Conservation (phyloP, 164 flowering plant genomes). For the Magnolia changhungtana region DNA sequence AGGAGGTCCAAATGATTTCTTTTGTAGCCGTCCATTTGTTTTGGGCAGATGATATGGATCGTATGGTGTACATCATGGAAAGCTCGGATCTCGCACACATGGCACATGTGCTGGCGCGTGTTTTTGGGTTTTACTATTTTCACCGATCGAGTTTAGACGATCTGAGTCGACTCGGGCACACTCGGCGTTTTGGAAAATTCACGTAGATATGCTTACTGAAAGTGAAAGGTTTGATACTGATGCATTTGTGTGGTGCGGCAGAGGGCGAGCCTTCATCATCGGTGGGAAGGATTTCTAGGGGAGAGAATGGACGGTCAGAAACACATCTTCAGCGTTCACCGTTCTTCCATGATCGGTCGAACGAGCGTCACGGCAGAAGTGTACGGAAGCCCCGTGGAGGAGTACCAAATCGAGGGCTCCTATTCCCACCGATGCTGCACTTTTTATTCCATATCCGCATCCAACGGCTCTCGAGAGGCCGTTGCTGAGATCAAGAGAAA, state of each 20-base stretch:
- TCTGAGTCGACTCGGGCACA: too few species aligned
- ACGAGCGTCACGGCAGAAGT: conserved; percentile 68
- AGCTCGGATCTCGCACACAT: too few species aligned
- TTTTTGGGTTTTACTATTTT: too few species aligned
- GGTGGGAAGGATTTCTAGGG: conserved; percentile 94
- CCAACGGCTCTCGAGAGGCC: conserved; percentile 24
- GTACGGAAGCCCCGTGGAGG: conserved; percentile 44
- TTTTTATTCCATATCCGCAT: conserved; percentile 19
- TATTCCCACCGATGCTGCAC: conserved; percentile 60
- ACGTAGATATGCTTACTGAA: too few species aligned
- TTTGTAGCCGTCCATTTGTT: too few species aligned
- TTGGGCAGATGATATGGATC: too few species aligned
- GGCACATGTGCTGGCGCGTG: too few species aligned
- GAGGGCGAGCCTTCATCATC: conserved; percentile 88
- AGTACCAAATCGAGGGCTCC: conserved; percentile 82
- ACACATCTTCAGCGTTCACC: conserved; percentile 74
- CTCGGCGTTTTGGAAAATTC: too few species aligned
- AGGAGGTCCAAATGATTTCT: too few species aligned
- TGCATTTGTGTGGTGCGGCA: conserved; percentile 18
- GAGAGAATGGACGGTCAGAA: conserved; percentile 69
- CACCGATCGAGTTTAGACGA: too few species aligned
- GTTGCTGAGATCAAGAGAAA: conserved; percentile 85
- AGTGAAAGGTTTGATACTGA: too few species aligned
- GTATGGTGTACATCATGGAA: too few species aligned
- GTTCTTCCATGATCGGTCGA: conserved; percentile 90